Percentiles rank a stretch among this genome's conserved stretches.
Conservation (phyloP, 1,284 basidiomycete species). For the Ustilago tritici region DNA sequence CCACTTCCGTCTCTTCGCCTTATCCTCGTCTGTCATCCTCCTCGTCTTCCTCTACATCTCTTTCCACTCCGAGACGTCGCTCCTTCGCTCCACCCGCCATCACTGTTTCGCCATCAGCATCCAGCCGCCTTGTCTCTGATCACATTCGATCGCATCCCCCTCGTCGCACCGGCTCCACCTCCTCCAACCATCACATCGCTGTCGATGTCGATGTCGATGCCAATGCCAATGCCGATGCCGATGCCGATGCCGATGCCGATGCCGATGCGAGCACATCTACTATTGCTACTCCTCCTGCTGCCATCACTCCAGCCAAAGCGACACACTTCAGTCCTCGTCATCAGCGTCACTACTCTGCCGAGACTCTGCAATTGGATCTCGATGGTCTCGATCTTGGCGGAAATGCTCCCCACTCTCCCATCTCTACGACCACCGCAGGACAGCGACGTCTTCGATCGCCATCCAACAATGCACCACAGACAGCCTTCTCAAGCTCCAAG, state of each 20-base stretch:
- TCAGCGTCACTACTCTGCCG: conserved; percentile 33
- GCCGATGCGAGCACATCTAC: background rate
- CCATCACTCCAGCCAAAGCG: background rate
- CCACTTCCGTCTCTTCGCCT: conserved; percentile 22
- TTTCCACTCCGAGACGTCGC: conserved; percentile 8
- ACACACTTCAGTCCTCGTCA: background rate
- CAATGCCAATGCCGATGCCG: too few relatives aligned
- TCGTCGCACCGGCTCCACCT: conserved; percentile 14
- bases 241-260: background rate
- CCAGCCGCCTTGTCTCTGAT: background rate
- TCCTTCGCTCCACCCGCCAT: conserved; percentile 10
- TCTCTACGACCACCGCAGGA: background rate
- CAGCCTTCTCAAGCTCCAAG: background rate
- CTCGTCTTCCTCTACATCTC: conserved; percentile 20
- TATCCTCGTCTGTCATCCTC: conserved; percentile 29
- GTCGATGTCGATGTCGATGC: background rate
- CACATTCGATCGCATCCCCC: background rate
- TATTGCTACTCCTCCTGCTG: background rate
- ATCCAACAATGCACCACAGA: conserved; percentile 20
- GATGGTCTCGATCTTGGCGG: conserved; percentile 62
- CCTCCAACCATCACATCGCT: background rate
- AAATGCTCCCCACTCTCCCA: conserved; percentile 8
- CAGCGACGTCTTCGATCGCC: conserved; percentile 25
- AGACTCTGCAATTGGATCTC: conserved; percentile 53
- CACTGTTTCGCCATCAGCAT: conserved; percentile 2